Percentiles rank a stretch among this genome's conserved stretches.
These are phyloP conservation scores for Amphicarpaea edgeworthii DNA, from an alignment of 306 rosid species.

Conservation along the genomic window DNA sequence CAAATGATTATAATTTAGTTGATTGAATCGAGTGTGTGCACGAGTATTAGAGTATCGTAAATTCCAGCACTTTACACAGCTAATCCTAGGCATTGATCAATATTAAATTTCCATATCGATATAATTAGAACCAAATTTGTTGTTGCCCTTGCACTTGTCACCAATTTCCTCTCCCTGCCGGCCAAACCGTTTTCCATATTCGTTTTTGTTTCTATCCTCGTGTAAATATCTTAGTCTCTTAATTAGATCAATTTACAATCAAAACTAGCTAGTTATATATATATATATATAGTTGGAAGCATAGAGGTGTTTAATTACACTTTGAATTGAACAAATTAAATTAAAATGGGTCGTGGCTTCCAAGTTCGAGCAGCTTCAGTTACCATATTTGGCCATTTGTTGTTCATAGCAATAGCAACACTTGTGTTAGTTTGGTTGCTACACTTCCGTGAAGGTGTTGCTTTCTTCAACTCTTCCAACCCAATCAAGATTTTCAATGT, in stretches of 20 bases:
- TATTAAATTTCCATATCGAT: background rate
- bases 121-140: constrained; percentile 19
- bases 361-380: constrained; percentile 59
- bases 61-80: background rate
- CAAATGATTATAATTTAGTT: too few relatives aligned
- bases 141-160: constrained; percentile 32
- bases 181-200: constrained; percentile 39
- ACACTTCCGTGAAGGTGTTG: constrained; percentile 66
- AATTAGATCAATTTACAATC: background rate
- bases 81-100: background rate
- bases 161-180: constrained; percentile 32
- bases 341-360: constrained; percentile 58
- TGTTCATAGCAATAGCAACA: constrained; percentile 61
- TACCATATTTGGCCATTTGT: constrained; percentile 63
- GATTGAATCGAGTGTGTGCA: too few relatives aligned
- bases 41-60: too few relatives aligned
- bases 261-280: background rate
- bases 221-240: background rate
- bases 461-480: constrained; percentile 63
- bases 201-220: constrained; percentile 22
- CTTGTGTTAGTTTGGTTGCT: constrained; percentile 71
- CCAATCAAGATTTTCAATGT: constrained; percentile 67
- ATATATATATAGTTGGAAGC: too few relatives aligned
- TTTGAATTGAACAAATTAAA: constrained; percentile 21
- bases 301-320: background rate